Evolutionary conservation across 257 asterid species (phyloP).

Genomic region (Forsythia suspensa): DNA sequence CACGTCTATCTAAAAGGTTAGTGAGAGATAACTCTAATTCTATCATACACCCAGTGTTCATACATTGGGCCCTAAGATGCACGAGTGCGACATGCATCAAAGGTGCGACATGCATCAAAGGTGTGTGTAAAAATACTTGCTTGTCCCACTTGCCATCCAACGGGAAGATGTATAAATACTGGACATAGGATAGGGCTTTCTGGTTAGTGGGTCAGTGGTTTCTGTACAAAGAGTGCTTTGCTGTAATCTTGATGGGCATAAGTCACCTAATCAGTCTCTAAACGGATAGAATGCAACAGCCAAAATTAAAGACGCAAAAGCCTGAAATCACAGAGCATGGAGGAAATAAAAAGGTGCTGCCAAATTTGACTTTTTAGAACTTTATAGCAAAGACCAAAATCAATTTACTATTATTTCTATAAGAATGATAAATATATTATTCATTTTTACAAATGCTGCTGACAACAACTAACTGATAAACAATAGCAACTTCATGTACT

Average conservation of each 20-base stretch:
- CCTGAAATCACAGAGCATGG: neutral
- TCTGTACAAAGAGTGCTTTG: neutral
- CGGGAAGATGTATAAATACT: too few species aligned
- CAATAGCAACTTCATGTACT: constrained; percentile 22
- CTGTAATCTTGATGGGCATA: neutral
- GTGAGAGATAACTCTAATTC: neutral
- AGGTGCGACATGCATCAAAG: neutral
- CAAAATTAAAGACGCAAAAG: neutral
- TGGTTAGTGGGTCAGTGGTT: neutral
- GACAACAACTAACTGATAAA: constrained; percentile 19
- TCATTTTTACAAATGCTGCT: constrained; percentile 32
- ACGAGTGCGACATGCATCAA: neutral
- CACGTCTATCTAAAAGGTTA: neutral
- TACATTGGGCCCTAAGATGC: neutral
- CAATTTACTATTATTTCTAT: constrained; percentile 26
- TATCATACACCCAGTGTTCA: neutral
- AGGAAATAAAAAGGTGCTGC: neutral
- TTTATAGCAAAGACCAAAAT: constrained; percentile 10
- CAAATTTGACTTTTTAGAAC: neutral
- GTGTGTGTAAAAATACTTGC: neutral
- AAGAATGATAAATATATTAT: constrained; percentile 31
- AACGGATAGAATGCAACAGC: neutral
- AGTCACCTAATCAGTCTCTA: neutral
- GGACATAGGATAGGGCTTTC: neutral
- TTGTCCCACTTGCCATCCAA: neutral